Evolutionary conservation across 192 early-diverging fungal genomes (phyloP).

Genomic region (Kappamyces sp.): DNA sequence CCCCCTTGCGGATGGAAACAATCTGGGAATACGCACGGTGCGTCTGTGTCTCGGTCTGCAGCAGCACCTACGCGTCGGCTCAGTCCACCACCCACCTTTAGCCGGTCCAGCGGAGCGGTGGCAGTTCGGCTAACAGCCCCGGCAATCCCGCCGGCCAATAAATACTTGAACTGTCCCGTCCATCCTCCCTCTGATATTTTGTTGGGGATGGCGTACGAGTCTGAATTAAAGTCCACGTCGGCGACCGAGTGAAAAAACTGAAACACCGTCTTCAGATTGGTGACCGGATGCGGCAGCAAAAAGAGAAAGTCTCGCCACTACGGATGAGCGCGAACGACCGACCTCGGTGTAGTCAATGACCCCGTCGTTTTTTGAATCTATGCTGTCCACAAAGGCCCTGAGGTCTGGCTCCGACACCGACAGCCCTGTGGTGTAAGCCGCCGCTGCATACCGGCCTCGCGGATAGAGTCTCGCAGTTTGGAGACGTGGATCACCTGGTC

Average conservation of each 20-base stretch:
- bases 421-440: conserved; percentile 26
- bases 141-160: conserved; percentile 63
- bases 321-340: too few species aligned
- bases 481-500: conserved; percentile 49
- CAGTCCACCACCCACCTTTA: conserved; percentile 54
- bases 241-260: conserved; percentile 54
- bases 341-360: conserved; percentile 51
- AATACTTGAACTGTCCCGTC: conserved; percentile 55
- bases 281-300: conserved; percentile 55
- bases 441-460: conserved; percentile 37
- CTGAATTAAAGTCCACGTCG: conserved; percentile 61
- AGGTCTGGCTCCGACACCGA: conserved; percentile 53
- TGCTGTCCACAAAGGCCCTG: conserved; percentile 47
- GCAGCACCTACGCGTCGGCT: conserved; percentile 27
- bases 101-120: conserved; percentile 70
- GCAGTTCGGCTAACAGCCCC: conserved; percentile 66
- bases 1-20: conserved; percentile 33
- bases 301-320: conserved; percentile 50
- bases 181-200: conserved; percentile 3
- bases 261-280: conserved; percentile 51
- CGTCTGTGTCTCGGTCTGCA: conserved; percentile 25
- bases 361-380: conserved; percentile 61
- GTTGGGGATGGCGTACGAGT: conserved; percentile 35
- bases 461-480: conserved; percentile 51
- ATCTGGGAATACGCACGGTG: conserved; percentile 9